These are phyloP conservation scores for Pichia californica DNA, from an alignment of 805 yeast species.

Conservation along the genomic window DNA sequence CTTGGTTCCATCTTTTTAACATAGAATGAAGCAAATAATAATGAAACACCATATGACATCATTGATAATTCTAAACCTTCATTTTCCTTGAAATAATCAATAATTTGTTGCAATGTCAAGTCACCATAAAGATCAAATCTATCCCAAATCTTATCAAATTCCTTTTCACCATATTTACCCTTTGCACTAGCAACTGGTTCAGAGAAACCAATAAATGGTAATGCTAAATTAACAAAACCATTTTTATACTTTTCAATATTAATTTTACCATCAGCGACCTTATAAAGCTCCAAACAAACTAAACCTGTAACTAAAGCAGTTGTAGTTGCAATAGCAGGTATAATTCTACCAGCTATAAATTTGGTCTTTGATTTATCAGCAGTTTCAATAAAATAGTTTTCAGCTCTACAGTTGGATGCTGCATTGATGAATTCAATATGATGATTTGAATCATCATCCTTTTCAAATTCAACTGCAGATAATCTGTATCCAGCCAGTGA, in stretches of 20 bases:
- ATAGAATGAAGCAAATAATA: constrained; percentile 88
- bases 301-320: constrained; percentile 97
- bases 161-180: constrained; percentile 71
- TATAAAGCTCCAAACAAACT: constrained; percentile 85
- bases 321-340: constrained; percentile 98
- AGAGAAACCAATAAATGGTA: constrained; percentile 94
- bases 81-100: constrained; percentile 56
- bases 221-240: constrained; percentile 85
- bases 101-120: constrained; percentile 37
- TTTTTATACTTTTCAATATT: constrained; percentile 84
- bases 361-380: constrained; percentile 89
- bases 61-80: constrained; percentile 86
- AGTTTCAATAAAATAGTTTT: constrained; percentile 79
- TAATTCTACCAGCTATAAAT: constrained; percentile 96
- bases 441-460: constrained; percentile 94
- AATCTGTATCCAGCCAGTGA: constrained; percentile 83
- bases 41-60: constrained; percentile 86
- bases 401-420: constrained; percentile 93
- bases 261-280: constrained; percentile 70
- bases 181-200: constrained; percentile 89
- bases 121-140: constrained; percentile 80
- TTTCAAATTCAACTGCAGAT: constrained; percentile 90
- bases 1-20: constrained; percentile 87
- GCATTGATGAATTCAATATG: constrained; percentile 95
- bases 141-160: constrained; percentile 91